Evolutionary conservation across 805 yeast species (phyloP).

Genomic region (Millerago galiae): DNA sequence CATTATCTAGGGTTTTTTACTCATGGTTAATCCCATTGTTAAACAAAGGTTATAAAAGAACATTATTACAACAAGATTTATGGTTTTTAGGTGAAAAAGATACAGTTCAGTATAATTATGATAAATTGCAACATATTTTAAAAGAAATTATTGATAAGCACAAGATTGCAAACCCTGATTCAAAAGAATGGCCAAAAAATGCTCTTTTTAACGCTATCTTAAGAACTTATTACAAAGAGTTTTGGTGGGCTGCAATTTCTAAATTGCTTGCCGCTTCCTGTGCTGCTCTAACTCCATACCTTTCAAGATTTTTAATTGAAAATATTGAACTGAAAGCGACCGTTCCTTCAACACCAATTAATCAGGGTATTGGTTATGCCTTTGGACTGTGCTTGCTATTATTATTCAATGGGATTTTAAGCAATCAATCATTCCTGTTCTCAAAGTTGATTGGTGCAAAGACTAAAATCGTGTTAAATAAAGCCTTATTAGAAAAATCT

Average conservation of each 20-base stretch:
- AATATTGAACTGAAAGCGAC: conserved; percentile 39
- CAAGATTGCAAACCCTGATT: neutral
- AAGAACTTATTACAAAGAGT: conserved; percentile 38
- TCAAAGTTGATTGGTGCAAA: conserved; percentile 60
- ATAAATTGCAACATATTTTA: neutral
- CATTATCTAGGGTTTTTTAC: neutral
- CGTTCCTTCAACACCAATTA: conserved; percentile 31
- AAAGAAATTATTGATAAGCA: too few species aligned
- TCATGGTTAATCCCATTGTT: neutral
- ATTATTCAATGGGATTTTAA: conserved; percentile 35
- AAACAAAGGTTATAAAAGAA: neutral
- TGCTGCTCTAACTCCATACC: conserved; percentile 44
- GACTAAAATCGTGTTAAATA: conserved; percentile 59
- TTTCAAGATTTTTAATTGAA: conserved; percentile 43
- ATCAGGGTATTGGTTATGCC: conserved; percentile 69
- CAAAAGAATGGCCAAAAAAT: conserved; percentile 11
- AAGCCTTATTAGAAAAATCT: conserved; percentile 61
- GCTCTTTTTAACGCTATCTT: conserved; percentile 36
- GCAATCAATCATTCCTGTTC: conserved; percentile 56
- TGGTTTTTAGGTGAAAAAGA: neutral
- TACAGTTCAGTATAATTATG: neutral
- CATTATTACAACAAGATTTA: neutral
- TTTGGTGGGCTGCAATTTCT: conserved; percentile 30
- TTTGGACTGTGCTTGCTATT: conserved; percentile 57
- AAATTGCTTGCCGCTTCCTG: conserved; percentile 39